phyloP scores from a whole-genome alignment of 1,284 basidiomycete species.

The Macrocystidia cucumis region DNA sequence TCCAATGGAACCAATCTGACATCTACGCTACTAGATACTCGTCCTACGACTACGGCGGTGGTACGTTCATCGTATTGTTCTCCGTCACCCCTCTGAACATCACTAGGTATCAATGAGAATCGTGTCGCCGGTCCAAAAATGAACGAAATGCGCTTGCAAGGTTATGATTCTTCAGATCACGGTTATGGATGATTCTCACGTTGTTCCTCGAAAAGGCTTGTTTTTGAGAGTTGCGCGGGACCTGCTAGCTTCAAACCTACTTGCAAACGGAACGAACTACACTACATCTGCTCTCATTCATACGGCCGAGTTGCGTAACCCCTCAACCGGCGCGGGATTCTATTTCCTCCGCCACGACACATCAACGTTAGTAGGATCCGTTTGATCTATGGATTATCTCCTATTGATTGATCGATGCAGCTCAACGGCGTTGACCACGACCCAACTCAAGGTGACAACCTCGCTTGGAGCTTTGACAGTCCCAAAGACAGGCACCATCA shows the following conservation, averaged over 20 bases:
- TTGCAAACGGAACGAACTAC: conserved; percentile 39
- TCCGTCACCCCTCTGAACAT: conserved; percentile 8
- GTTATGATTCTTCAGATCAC: conserved; percentile 11
- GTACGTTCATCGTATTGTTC: conserved; percentile 14
- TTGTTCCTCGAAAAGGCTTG: conserved; percentile 34
- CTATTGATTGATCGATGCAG: conserved; percentile 13
- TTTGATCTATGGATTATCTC: conserved; percentile 11
- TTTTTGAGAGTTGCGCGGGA: conserved; percentile 42
- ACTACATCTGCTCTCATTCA: conserved; percentile 35
- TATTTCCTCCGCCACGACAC: conserved; percentile 42
- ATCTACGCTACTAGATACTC: conserved; percentile 22
- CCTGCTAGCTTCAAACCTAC: conserved; percentile 28
- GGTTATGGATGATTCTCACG: conserved; percentile 5
- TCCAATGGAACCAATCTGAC: no score
- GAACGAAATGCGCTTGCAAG: conserved; percentile 49
- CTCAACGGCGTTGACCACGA: conserved; percentile 30
- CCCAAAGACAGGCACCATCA: conserved; percentile 28
- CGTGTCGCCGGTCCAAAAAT: conserved; percentile 40
- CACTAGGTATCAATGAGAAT: conserved; percentile 41
- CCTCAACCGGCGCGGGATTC: conserved; percentile 36
- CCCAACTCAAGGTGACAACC: conserved; percentile 30
- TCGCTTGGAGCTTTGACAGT: conserved; percentile 31
- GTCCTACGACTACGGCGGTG: conserved; percentile 44
- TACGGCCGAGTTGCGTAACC: conserved; percentile 39
- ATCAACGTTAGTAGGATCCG: conserved; percentile 26